phyloP scores from a whole-genome alignment of 495 filamentous ascomycete species.

The Penicillium alfredii region DNA sequence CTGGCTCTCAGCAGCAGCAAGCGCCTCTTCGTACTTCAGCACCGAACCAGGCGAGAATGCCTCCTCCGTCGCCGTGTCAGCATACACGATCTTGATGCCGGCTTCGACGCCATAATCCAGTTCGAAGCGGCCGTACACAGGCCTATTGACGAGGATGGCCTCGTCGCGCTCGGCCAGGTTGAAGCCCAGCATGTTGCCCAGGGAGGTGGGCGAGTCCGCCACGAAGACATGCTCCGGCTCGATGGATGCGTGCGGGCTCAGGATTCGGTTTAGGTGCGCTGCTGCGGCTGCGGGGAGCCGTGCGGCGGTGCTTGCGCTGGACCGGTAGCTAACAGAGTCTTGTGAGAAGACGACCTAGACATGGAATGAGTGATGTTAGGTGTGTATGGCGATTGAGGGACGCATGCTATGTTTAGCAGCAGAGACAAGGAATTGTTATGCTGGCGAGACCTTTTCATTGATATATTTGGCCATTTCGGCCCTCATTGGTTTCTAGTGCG shows the following conservation, averaged over 20 bases:
- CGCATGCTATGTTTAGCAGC: no score
- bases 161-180: conserved; percentile 41
- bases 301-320: conserved; percentile 22
- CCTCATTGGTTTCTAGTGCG: conserved; percentile 22
- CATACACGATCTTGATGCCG: conserved; percentile 32
- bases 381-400: background rate
- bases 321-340: conserved; percentile 28
- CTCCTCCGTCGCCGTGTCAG: conserved; percentile 24
- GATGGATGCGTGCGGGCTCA: conserved; percentile 30
- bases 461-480: conserved; percentile 28
- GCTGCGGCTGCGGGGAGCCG: conserved; percentile 28
- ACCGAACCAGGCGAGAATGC: conserved; percentile 24
- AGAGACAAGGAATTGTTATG: no score
- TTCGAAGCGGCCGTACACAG: conserved; percentile 38
- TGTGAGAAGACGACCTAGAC: conserved; percentile 23
- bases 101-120: conserved; percentile 34
- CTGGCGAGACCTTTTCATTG: conserved; percentile 22
- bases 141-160: conserved; percentile 37
- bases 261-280: conserved; percentile 32
- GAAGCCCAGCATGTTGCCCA: conserved; percentile 34
- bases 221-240: conserved; percentile 28
- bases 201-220: conserved; percentile 31
- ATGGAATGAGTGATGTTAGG: conserved; percentile 1
- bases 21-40: conserved; percentile 27
- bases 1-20: conserved; percentile 11